Base-by-base conservation (phyloP, 371 early-diverging fungal genomes). In the Mortierella sp. region DNA sequence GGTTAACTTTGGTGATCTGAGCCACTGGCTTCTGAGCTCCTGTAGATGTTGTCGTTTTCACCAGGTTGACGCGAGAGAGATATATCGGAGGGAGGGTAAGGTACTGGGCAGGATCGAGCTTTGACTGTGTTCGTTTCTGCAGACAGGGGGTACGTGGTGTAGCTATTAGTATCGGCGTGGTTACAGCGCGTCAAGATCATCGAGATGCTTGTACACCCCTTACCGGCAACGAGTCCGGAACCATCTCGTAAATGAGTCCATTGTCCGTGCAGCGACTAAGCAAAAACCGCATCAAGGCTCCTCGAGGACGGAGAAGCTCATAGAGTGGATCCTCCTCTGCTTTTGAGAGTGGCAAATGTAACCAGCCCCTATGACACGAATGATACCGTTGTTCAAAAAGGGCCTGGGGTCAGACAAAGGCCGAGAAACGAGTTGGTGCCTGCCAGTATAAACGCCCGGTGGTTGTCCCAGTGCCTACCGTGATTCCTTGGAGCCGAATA, bases 401-500 rank as follows among this genome's bases (percentile, higher is more conserved):
- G 28, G 31, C 4, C 45, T 8, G 16, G 7, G 14, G 49, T 28
- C 21, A n/a, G n/a, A n/a, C n/a, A n/a, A n/a, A n/a, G n/a, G n/a
- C n/a, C n/a, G n/a, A n/a, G n/a, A n/a, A n/a, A 34, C 34, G 34
- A 34, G 34, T 34, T 34, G 34, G 4, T 34, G 34, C 34, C 4
- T 10, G 34, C 4, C 10, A 34, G 4, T 4, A 34, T 10, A 34
- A 34, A 10, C 4, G 34, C 10, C 10, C 10, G 34, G 4, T 10
- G 34, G 34, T 34, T 34, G 34, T 34, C 34, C 34, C 10, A 34
- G 4, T 44, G 21, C 50, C 22, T 76, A 76, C 76, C 69, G 50
- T 50, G 76, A 68, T 54, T 76, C 76, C 46, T 61, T 68, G 39
- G 76, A 76, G 19, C 76, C 76, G 50, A 54, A 76, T 43, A 76